Conservation (phyloP, 2,329 filamentous ascomycete species). For the Diaporthe nobilis region DNA sequence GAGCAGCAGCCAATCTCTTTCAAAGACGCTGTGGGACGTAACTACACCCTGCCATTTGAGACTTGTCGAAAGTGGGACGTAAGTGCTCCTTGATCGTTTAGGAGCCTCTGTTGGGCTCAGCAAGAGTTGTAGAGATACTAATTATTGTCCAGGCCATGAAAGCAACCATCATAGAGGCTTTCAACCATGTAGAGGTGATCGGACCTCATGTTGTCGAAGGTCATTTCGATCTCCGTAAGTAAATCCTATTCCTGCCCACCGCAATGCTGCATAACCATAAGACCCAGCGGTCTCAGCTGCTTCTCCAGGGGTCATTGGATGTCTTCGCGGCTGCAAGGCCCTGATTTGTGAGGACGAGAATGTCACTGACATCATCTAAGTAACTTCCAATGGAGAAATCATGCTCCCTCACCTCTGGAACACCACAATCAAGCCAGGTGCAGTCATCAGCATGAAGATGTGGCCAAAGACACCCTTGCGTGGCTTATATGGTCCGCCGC, state of each 20-base stretch:
- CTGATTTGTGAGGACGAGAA: neutral
- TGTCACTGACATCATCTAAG: neutral
- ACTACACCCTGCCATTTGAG: slow-evolving; percentile 30
- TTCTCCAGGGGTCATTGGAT: neutral
- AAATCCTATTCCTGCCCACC: neutral
- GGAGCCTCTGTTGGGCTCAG: neutral
- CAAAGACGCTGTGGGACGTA: slow-evolving; percentile 26
- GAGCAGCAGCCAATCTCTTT: slow-evolving; percentile 36
- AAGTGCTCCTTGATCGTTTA: neutral
- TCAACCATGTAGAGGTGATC: neutral
- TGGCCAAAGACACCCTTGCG: neutral
- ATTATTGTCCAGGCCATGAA: slow-evolving; percentile 5
- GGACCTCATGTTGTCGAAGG: slow-evolving; percentile 26
- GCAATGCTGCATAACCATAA: neutral
- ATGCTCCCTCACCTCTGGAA: slow-evolving; percentile 31
- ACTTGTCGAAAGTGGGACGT: slow-evolving; percentile 31
- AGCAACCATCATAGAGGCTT: neutral
- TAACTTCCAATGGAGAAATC: slow-evolving; percentile 13
- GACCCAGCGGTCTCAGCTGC: neutral
- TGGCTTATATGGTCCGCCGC: neutral
- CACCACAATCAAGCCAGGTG: slow-evolving; percentile 30
- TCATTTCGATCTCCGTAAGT: slow-evolving; percentile 30
- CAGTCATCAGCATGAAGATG: slow-evolving; percentile 33
- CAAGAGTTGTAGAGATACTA: neutral
- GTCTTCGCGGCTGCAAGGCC: too few relatives aligned